Evolutionary conservation across 331 rosid species (phyloP).

Genomic region (Acacia concinna): DNA sequence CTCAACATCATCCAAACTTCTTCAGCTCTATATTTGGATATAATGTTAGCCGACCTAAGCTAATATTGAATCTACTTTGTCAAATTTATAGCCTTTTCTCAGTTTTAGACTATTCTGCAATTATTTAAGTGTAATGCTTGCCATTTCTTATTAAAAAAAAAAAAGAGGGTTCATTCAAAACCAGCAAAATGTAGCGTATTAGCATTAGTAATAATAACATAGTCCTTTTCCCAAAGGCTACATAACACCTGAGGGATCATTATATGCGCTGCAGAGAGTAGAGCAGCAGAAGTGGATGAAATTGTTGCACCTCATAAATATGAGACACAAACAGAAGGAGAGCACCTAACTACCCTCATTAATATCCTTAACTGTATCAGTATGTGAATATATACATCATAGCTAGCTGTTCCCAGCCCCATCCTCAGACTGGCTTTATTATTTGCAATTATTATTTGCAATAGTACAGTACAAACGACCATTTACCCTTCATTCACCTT

Average conservation of each 20-base stretch:
- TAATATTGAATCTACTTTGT: too few relatives aligned
- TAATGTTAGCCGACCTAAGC: too few relatives aligned
- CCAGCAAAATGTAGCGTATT: background rate
- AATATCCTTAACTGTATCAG: background rate
- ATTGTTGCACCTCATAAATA: background rate
- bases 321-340: background rate
- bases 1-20: too few relatives aligned
- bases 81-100: too few relatives aligned
- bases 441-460: constrained; percentile 17
- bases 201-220: background rate
- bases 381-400: background rate
- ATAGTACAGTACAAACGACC: constrained; percentile 25
- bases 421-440: background rate
- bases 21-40: too few relatives aligned
- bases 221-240: background rate
- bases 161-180: background rate
- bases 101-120: too few relatives aligned
- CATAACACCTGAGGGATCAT: background rate
- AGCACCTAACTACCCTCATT: constrained; percentile 10
- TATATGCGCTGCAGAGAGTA: background rate
- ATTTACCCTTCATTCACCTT: constrained; percentile 15
- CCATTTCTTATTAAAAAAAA: too few relatives aligned
- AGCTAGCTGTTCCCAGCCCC: constrained; percentile 10
- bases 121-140: too few relatives aligned
- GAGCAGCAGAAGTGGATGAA: background rate